phyloP scores from a whole-genome alignment of 441 rosid genomes.

The Croton laevigatus region DNA sequence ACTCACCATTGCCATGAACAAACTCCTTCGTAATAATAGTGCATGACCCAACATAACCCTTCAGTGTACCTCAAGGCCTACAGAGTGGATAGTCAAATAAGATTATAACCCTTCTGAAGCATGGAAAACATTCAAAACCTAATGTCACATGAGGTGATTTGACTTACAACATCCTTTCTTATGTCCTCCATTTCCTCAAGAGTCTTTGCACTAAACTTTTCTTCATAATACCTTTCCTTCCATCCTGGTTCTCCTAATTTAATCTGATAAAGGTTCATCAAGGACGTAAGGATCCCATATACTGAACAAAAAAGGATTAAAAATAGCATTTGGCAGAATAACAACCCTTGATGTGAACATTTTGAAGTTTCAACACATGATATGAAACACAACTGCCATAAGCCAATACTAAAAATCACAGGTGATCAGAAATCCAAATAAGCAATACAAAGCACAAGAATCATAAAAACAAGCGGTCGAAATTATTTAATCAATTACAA shows the following conservation, averaged over 20 bases:
- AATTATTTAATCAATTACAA: not conserved
- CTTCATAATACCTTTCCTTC: slow-evolving; percentile 93
- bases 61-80: slow-evolving; percentile 83
- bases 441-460: not conserved
- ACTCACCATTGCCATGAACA: slow-evolving; percentile 98
- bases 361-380: not conserved
- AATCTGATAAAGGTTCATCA: slow-evolving; percentile 40
- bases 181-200: slow-evolving; percentile 67
- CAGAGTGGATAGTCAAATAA: slow-evolving; percentile 25
- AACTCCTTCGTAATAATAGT: slow-evolving; percentile 92
- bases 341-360: not conserved
- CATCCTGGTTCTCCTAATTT: slow-evolving; percentile 84
- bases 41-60: slow-evolving; percentile 99
- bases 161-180: slow-evolving; percentile 87
- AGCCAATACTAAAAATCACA: not conserved
- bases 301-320: not conserved
- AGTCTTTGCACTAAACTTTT: slow-evolving; percentile 63
- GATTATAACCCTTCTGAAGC: slow-evolving; percentile 19
- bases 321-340: not conserved
- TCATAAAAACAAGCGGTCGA: not conserved
- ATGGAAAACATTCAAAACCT: slow-evolving; percentile 11
- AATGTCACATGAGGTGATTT: not conserved
- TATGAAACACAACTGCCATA: not conserved
- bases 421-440: not conserved
- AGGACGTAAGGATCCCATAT: not conserved